Base-by-base conservation (phyloP, 2,329 filamentous ascomycete species). In the Zopfia rhizophila region DNA sequence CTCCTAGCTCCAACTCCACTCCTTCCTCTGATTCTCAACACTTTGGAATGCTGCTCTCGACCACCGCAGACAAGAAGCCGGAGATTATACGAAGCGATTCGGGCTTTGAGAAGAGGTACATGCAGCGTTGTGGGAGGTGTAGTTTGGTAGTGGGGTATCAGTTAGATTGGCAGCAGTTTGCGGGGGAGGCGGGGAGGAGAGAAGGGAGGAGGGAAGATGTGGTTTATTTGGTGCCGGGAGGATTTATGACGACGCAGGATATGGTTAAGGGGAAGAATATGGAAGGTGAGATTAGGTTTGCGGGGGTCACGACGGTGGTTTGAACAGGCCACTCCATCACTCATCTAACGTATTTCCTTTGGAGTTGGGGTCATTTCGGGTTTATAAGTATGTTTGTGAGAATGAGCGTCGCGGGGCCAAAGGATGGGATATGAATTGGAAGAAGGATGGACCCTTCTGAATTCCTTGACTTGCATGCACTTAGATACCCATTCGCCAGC, bases 71-170 rank as follows among this genome's bases (percentile, higher is more conserved):
- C 46, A 65, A 72, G 1, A 77, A 76, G 27, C 66, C 79, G 5
- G 75, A 77, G 8, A 70, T 87, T 0, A 72, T 87, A 5, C 72
- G 79, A 1, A 74, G 80, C 8, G 77, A 80, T 51, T 82, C 87
- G 47, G 87, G 86, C 4, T 88, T 88, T 51, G 87, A 89, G 73
- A 88, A 87, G 73, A 71, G 87, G 13, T 74, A 80, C 45, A 56
- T 83, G 4, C 73, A 82, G 53, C 74, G 80, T 16, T 90, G 87
- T 69, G 78, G 75, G 10, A 72, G 86, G 44, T 89, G 87, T 72
- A 74, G 77, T 22, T 64, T 87, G 19, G 76, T 81, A 1, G 74
- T 88, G 31, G 86, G 82, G 19, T 90, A 89, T 72, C 76, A 81
- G 60, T 68, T 89, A 29, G 82, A 84, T 58, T 70, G 70, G 62